These are phyloP conservation scores for Microsporum canis DNA, from an alignment of 2,329 filamentous ascomycete genomes.

Conservation along the genomic window DNA sequence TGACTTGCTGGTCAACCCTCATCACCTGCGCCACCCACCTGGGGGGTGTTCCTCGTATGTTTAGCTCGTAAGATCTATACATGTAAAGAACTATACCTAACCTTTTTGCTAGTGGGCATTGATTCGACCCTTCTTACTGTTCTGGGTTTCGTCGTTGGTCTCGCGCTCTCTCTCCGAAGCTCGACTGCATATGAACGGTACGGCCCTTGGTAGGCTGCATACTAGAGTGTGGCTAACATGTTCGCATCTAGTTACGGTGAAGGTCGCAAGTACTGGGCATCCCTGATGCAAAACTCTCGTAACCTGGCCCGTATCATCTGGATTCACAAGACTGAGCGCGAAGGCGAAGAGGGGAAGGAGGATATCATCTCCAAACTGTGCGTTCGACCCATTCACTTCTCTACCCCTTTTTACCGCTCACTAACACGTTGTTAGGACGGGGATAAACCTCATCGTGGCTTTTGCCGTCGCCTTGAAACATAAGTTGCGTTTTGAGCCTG, in stretches of 20 bases:
- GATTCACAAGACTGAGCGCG: constrained; percentile 59
- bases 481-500: constrained; percentile 72
- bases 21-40: constrained; percentile 48
- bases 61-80: neutral
- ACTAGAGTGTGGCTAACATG: neutral
- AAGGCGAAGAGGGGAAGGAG: constrained; percentile 48
- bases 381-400: constrained; percentile 5
- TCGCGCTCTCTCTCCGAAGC: constrained; percentile 65
- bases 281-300: constrained; percentile 44
- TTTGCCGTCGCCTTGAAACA: constrained; percentile 72
- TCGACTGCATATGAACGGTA: constrained; percentile 65
- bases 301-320: constrained; percentile 62
- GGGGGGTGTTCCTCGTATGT: constrained; percentile 17
- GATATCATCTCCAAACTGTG: constrained; percentile 58
- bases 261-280: constrained; percentile 53
- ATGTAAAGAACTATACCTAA: neutral
- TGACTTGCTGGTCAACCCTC: constrained; percentile 53
- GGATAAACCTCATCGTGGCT: constrained; percentile 65
- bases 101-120: constrained; percentile 40
- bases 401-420: neutral
- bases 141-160: constrained; percentile 68
- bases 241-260: constrained; percentile 39
- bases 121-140: constrained; percentile 56
- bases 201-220: neutral
- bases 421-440: constrained; percentile 35